phyloP scores from a whole-genome alignment of 805 yeast species.

The Danielia reshetovae region DNA sequence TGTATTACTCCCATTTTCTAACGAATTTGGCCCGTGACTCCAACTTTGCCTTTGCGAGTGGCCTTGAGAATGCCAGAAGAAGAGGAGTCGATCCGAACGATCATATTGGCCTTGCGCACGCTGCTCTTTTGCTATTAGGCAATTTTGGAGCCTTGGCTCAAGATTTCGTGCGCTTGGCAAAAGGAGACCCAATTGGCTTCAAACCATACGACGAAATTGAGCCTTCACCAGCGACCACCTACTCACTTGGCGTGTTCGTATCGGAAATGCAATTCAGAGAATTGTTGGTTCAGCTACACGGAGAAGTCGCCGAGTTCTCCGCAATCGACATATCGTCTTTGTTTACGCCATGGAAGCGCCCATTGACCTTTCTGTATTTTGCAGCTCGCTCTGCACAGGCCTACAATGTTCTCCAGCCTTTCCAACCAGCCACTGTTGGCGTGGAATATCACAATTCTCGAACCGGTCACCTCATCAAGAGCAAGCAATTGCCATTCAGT shows the following conservation, averaged over 20 bases:
- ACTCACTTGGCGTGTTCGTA: constrained; percentile 10
- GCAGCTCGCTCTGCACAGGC: constrained; percentile 53
- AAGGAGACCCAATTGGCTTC: constrained; percentile 44
- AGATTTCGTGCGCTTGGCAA: constrained; percentile 44
- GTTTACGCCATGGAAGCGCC: constrained; percentile 44
- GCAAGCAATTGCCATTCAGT: constrained; percentile 37
- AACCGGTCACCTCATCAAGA: constrained; percentile 34
- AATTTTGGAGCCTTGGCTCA: constrained; percentile 30
- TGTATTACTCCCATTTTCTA: constrained; percentile 50
- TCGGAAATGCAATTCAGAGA: constrained; percentile 7
- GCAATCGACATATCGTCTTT: constrained; percentile 24
- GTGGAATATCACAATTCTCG: constrained; percentile 49
- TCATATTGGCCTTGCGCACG: constrained; percentile 41
- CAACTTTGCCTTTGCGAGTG: constrained; percentile 34
- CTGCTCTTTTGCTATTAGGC: constrained; percentile 35
- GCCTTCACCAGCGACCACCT: background rate
- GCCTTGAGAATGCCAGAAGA: constrained; percentile 44
- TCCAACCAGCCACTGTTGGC: constrained; percentile 37
- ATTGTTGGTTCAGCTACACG: constrained; percentile 7
- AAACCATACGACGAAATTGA: constrained; percentile 31
- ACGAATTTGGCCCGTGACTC: constrained; percentile 14
- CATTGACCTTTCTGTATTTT: constrained; percentile 55
- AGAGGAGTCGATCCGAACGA: constrained; percentile 47
- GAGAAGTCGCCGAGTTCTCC: constrained; percentile 17
- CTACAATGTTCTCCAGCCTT: constrained; percentile 28